These are phyloP conservation scores for Ceratobasidium theobromae DNA, from an alignment of 1,284 basidiomycete species.

Conservation along the genomic window DNA sequence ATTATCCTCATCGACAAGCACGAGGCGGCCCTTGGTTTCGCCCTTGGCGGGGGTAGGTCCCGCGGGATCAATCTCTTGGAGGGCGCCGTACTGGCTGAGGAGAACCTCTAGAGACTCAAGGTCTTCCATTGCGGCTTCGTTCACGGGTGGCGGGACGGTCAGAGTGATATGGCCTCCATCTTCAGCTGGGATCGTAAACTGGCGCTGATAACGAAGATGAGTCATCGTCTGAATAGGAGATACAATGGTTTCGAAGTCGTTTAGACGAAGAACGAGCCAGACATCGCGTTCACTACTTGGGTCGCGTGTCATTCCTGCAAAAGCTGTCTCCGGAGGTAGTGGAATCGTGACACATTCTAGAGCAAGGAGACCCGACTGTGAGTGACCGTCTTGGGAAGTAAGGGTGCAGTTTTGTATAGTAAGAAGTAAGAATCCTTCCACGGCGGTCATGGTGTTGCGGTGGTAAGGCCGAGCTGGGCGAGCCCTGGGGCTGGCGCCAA, in stretches of 20 bases:
- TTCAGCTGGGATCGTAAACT: constrained; percentile 41
- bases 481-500: not conserved
- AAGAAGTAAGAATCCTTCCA: constrained; percentile 58
- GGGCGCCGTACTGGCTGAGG: constrained; percentile 61
- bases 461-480: not conserved
- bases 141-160: constrained; percentile 45
- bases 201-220: constrained; percentile 32
- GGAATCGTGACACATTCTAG: constrained; percentile 59
- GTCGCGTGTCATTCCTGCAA: not conserved
- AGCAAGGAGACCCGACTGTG: constrained; percentile 48
- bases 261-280: constrained; percentile 53
- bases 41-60: constrained; percentile 39
- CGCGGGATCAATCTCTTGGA: constrained; percentile 37
- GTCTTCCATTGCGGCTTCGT: constrained; percentile 54
- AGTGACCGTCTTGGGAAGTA: constrained; percentile 42
- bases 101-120: constrained; percentile 70
- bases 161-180: constrained; percentile 47
- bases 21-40: constrained; percentile 65
- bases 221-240: constrained; percentile 42
- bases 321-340: constrained; percentile 36
- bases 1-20: constrained; percentile 72
- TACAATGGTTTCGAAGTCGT: constrained; percentile 43
- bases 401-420: constrained; percentile 52
- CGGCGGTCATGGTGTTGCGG: constrained; percentile 24
- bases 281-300: constrained; percentile 47